Base-by-base conservation (phyloP, 768 basidiomycete genomes). In the Leucosporidium creatinivorum region DNA sequence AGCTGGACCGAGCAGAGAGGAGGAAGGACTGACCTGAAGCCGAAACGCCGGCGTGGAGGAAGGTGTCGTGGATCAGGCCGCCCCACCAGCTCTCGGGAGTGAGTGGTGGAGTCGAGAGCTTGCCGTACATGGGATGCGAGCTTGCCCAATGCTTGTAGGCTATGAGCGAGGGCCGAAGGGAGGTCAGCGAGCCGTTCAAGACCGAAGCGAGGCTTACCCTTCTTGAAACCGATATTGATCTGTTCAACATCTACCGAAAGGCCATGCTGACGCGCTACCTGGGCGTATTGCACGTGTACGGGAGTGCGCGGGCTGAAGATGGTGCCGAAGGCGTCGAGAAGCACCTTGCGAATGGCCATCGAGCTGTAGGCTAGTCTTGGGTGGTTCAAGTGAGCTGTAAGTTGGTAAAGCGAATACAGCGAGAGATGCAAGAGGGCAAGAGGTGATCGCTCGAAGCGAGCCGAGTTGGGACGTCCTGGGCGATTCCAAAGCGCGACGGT, bases 281-380 rank as follows among this genome's bases (percentile, higher is more conserved):
- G 7, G 0, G 64, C 39, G 47, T 72, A 72, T 54, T 72, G 70
- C 2, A 8, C 17, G 21, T 55, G 36, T 8, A 72, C 67, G 0
- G 70, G 70, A 21, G 30, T 21, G 23, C 61, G 44, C 10, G 70
- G 70, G 1, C 52, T 56, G 54, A 72, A 68, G 44, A 72, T 49
- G 8, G 70, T 72, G 3, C 70, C 70, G 54, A 68, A 72, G 7
- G 70, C 70, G 23, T 72, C 70, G n/a, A 72, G 62, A 3, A 63
- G 21, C 12, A 72, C 62, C 17, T 66, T 64, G 0, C 69, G 69
- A 23, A 70, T 47, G 54, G 64, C 65, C 65, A 44, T 44, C 33
- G 13, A 44, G 15, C 8, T 10, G n/a, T n/a, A n/a, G n/a, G n/a
- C n/a, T n/a, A n/a, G n/a, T n/a, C n/a, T n/a, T n/a, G n/a, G n/a